Evolutionary conservation across 2,329 filamentous ascomycete species (phyloP).

Genomic region (Gyromitra esculenta): DNA sequence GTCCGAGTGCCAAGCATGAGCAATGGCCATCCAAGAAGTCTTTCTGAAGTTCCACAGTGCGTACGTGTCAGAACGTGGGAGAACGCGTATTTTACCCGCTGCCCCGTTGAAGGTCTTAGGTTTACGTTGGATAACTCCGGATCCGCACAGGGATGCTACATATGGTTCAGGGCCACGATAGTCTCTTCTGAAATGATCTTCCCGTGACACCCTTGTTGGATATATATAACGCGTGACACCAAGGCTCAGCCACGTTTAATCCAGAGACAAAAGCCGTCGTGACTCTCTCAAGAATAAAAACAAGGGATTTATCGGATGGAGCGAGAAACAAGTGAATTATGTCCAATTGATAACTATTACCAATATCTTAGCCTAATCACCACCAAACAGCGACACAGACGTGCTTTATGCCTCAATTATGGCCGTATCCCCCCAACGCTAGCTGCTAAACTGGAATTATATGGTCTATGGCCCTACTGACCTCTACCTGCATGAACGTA

Average conservation of each 20-base stretch:
- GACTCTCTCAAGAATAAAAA: constrained; percentile 4
- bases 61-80: constrained; percentile 35
- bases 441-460: no score
- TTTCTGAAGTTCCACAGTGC: constrained; percentile 14
- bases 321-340: neutral
- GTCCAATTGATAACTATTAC: no score
- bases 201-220: neutral
- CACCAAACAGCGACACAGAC: neutral
- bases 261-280: neutral
- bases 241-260: constrained; percentile 5
- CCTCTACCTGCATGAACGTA: no score
- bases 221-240: constrained; percentile 17
- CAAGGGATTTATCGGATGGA: neutral
- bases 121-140: constrained; percentile 4
- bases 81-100: constrained; percentile 20
- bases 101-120: constrained; percentile 26
- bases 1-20: constrained; percentile 30
- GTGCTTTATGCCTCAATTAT: no score
- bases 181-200: constrained; percentile 14
- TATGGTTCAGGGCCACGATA: neutral
- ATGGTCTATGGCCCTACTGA: no score
- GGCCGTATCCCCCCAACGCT: no score
- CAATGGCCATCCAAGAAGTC: neutral
- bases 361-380: neutral
- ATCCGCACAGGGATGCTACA: constrained; percentile 34